Conservation (phyloP, 331 rosid species). For the Saraca asoca region DNA sequence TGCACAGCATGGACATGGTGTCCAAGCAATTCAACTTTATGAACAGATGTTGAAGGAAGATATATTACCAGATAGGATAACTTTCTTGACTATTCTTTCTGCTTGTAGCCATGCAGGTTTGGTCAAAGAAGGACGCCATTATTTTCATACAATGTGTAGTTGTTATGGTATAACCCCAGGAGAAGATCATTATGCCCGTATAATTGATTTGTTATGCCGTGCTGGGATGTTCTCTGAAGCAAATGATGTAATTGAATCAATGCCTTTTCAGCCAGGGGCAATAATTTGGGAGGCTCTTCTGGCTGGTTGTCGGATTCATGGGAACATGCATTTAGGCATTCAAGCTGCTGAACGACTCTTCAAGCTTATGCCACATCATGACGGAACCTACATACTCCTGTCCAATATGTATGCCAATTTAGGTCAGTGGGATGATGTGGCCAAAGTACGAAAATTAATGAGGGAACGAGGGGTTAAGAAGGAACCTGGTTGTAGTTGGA, state of each 20-base stretch:
- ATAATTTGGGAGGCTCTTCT: constrained; percentile 62
- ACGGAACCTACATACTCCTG: constrained; percentile 54
- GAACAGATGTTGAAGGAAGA: constrained; percentile 56
- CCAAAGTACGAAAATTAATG: constrained; percentile 51
- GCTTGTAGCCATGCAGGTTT: constrained; percentile 61
- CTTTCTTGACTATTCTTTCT: constrained; percentile 56
- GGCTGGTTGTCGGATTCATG: constrained; percentile 55
- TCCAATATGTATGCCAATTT: constrained; percentile 58
- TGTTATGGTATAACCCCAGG: constrained; percentile 50
- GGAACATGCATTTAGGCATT: constrained; percentile 51
- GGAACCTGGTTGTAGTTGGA: constrained; percentile 63
- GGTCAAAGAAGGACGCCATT: constrained; percentile 49
- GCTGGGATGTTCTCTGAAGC: constrained; percentile 57
- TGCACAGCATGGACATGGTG: constrained; percentile 55
- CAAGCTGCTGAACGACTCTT: constrained; percentile 52
- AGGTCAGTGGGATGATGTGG: constrained; percentile 59
- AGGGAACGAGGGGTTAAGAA: constrained; percentile 55
- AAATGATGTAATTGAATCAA: constrained; percentile 43
- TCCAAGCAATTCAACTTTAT: constrained; percentile 48
- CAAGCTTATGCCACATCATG: constrained; percentile 51
- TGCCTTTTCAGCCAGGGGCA: constrained; percentile 50
- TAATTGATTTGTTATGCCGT: constrained; percentile 55
- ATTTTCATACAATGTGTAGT: constrained; percentile 48
- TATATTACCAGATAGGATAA: constrained; percentile 56
- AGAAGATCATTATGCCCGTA: constrained; percentile 59